Percentiles rank a stretch among this genome's conserved stretches.
Conservation (phyloP, 2,329 filamentous ascomycete species). For the Fusarium nisikadoi region DNA sequence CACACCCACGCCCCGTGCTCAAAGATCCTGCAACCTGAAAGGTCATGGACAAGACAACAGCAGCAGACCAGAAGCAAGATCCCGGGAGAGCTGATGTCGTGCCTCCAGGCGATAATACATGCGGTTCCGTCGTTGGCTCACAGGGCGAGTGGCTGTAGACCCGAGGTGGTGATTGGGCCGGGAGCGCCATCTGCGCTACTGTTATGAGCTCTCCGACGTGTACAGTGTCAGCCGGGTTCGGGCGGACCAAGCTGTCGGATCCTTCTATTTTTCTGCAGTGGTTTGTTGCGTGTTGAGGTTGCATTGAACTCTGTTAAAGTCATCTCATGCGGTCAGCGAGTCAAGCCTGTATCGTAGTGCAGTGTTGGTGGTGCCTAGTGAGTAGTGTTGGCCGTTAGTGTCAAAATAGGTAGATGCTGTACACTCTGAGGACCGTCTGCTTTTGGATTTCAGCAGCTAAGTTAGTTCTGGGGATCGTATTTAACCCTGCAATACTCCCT, state of each 20-base stretch:
- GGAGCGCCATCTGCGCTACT: slow-evolving; percentile 29
- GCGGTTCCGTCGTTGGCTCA: slow-evolving; percentile 34
- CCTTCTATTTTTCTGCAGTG: slow-evolving; percentile 19
- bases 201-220: slow-evolving; percentile 29
- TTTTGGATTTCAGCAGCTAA: background rate
- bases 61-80: slow-evolving; percentile 13
- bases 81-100: slow-evolving; percentile 28
- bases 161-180: slow-evolving; percentile 30
- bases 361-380: slow-evolving; percentile 17
- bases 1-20: slow-evolving; percentile 19
- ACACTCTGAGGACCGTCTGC: slow-evolving; percentile 11
- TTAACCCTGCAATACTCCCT: slow-evolving; percentile 33
- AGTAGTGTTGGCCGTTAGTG: slow-evolving; percentile 16
- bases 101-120: slow-evolving; percentile 44
- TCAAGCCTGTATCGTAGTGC: background rate
- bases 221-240: slow-evolving; percentile 39
- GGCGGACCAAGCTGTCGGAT: slow-evolving; percentile 43
- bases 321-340: slow-evolving; percentile 28
- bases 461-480: slow-evolving; percentile 19
- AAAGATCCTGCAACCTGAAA: slow-evolving; percentile 36
- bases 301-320: slow-evolving; percentile 19
- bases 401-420: slow-evolving; percentile 22
- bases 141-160: slow-evolving; percentile 41
- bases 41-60: background rate
- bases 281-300: slow-evolving; percentile 38